A percentile compares a stretch with the other conserved stretches of the same genome.
Conservation (phyloP, 768 basidiomycete genomes). For the Thelephora aurantiotincta region DNA sequence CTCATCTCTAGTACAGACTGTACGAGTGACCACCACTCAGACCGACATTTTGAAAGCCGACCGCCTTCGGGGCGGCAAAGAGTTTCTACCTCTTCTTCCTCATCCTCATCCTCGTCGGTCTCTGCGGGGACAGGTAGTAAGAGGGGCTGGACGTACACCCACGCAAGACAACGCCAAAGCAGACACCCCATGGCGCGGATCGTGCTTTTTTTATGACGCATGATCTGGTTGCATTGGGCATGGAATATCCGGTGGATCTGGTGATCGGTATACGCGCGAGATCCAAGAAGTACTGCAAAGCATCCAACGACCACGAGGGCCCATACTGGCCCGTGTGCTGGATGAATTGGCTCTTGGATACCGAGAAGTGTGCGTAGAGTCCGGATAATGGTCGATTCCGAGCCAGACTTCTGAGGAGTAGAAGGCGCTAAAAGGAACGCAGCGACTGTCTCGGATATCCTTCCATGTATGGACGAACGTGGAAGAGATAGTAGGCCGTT, state of each 20-base stretch:
- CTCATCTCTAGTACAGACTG: slow-evolving; percentile 41
- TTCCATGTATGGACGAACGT: slow-evolving; percentile 31
- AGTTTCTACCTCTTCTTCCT: slow-evolving; percentile 10
- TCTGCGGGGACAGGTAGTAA: slow-evolving; percentile 9
- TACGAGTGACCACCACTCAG: slow-evolving; percentile 33
- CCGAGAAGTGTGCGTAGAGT: slow-evolving; percentile 52
- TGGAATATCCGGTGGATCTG: slow-evolving; percentile 31
- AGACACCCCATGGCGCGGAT: slow-evolving; percentile 47
- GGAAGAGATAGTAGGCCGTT: slow-evolving; percentile 37
- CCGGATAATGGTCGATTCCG: slow-evolving; percentile 42
- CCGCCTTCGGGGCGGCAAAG: slow-evolving; percentile 11
- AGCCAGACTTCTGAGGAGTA: slow-evolving; percentile 6
- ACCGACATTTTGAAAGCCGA: slow-evolving; percentile 13
- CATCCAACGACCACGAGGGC: slow-evolving; percentile 51
- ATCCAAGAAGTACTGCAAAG: slow-evolving; percentile 52
- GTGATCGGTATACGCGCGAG: slow-evolving; percentile 30
- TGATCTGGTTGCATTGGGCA: slow-evolving; percentile 35
- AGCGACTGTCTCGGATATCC: slow-evolving; percentile 35
- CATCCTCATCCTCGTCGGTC: slow-evolving; percentile 14
- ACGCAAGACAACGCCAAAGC: slow-evolving; percentile 51
- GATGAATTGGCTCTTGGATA: slow-evolving; percentile 38
- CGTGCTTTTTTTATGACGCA: slow-evolving; percentile 49
- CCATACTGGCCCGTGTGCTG: slow-evolving; percentile 72
- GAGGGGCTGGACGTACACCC: slow-evolving; percentile 52
- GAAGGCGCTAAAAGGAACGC: slow-evolving; percentile 31